A percentile compares a stretch with the other conserved stretches of the same genome.
These are phyloP conservation scores for Camellia lanceoleosa DNA, from an alignment of 148 eudicot species.

Conservation along the genomic window DNA sequence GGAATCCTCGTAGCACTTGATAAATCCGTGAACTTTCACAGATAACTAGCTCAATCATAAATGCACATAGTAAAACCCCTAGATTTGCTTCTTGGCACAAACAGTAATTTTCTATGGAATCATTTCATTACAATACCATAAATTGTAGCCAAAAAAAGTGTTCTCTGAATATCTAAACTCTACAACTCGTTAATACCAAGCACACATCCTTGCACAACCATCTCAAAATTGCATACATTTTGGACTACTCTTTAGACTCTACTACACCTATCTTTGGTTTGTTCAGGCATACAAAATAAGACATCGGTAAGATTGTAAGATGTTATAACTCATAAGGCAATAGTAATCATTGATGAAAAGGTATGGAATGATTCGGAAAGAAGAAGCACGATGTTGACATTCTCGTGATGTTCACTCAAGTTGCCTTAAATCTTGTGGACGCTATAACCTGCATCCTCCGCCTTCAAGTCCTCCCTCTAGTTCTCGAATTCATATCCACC, in stretches of 20 bases:
- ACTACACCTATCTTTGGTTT: neutral
- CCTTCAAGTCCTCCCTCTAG: slow-evolving; percentile 67
- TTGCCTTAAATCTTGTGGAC: slow-evolving; percentile 61
- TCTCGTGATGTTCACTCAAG: neutral
- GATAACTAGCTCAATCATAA: no score
- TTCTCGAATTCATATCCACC: slow-evolving; percentile 80
- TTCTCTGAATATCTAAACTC: neutral
- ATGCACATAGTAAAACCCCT: no score
- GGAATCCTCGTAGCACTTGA: no score
- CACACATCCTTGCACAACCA: neutral
- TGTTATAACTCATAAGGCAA: no score
- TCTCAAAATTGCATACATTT: neutral
- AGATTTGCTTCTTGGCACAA: neutral
- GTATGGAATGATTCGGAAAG: neutral
- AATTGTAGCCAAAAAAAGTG: neutral
- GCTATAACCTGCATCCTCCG: slow-evolving; percentile 67
- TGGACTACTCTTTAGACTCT: neutral
- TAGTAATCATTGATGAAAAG: no score
- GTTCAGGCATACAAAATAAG: neutral
- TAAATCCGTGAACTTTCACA: no score
- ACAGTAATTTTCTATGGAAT: no score
- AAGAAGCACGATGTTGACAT: neutral
- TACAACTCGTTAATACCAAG: neutral
- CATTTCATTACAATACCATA: neutral
- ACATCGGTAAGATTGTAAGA: neutral